A percentile compares a stretch with the other conserved stretches of the same genome.
Evolutionary conservation across 2,329 filamentous ascomycete species (phyloP).

Genomic region (Sporothrix mexicana): DNA sequence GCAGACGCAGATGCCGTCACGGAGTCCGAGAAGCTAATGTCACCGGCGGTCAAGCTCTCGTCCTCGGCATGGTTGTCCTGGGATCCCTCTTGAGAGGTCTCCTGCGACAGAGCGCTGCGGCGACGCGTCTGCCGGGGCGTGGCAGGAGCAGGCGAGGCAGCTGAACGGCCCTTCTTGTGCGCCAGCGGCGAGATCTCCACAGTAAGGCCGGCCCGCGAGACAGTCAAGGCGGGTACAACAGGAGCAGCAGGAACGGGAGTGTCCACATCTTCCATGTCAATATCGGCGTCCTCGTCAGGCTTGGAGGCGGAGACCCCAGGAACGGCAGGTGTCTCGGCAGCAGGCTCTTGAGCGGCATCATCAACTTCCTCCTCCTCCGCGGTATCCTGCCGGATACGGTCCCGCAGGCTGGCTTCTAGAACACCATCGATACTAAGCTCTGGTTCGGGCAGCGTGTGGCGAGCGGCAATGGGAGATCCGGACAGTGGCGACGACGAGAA

Average conservation of each 20-base stretch:
- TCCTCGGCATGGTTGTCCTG: constrained; percentile 6
- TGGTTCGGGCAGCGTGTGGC: constrained; percentile 40
- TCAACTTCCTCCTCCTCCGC: not conserved
- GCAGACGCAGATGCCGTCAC: not conserved
- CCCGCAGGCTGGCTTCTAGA: constrained; percentile 30
- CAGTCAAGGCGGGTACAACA: not conserved
- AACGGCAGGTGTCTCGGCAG: not conserved
- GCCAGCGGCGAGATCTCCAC: constrained; percentile 25
- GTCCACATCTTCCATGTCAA: constrained; percentile 26
- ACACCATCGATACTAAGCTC: constrained; percentile 39
- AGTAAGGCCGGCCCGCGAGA: not conserved
- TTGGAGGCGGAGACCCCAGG: not conserved
- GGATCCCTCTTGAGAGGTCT: not conserved
- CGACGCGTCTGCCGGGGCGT: constrained; percentile 27
- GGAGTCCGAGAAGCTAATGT: not conserved
- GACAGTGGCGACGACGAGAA: constrained; percentile 62
- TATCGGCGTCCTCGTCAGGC: not conserved
- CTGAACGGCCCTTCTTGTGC: not conserved
- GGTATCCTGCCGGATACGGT: constrained; percentile 8
- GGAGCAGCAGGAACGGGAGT: not conserved
- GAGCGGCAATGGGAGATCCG: constrained; percentile 54
- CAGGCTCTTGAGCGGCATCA: not conserved
- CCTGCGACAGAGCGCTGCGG: constrained; percentile 27
- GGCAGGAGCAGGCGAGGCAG: constrained; percentile 27
- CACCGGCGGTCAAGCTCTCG: not conserved